phyloP scores from a whole-genome alignment of 169 alveolate genomes.

The Miamiensis avidus region DNA sequence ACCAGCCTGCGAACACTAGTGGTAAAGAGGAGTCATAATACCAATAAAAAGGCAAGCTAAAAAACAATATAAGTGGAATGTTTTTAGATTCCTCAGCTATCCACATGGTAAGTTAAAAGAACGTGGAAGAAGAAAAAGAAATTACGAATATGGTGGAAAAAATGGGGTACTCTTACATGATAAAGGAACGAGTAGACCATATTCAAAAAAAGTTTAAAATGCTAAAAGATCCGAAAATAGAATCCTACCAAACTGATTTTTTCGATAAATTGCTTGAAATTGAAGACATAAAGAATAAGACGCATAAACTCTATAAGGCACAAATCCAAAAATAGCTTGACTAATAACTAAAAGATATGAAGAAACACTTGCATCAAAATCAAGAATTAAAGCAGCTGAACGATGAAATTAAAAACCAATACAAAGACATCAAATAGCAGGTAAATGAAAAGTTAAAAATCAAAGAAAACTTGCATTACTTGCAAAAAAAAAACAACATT shows the following conservation, averaged over 20 bases:
- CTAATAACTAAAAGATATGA: too few relatives aligned
- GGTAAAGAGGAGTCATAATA: too few relatives aligned
- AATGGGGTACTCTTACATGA: background rate
- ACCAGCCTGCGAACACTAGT: too few relatives aligned
- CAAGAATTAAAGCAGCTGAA: background rate
- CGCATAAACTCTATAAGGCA: background rate
- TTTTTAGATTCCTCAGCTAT: too few relatives aligned
- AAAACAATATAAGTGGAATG: too few relatives aligned
- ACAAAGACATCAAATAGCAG: background rate
- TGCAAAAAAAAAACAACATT: too few relatives aligned
- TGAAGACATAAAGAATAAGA: background rate
- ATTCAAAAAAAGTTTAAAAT: background rate
- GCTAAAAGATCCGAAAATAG: background rate
- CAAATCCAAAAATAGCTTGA: background rate
- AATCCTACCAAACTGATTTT: background rate
- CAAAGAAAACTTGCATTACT: background rate
- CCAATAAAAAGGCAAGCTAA: too few relatives aligned
- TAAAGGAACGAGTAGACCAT: background rate
- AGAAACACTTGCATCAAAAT: background rate
- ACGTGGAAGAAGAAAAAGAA: too few relatives aligned
- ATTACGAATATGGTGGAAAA: too few relatives aligned
- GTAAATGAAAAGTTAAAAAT: background rate
- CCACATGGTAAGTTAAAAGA: too few relatives aligned
- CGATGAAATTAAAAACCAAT: background rate
- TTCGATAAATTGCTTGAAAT: background rate